phyloP scores from a whole-genome alignment of 495 filamentous ascomycete species.

The Beverwykella pulmonaria region DNA sequence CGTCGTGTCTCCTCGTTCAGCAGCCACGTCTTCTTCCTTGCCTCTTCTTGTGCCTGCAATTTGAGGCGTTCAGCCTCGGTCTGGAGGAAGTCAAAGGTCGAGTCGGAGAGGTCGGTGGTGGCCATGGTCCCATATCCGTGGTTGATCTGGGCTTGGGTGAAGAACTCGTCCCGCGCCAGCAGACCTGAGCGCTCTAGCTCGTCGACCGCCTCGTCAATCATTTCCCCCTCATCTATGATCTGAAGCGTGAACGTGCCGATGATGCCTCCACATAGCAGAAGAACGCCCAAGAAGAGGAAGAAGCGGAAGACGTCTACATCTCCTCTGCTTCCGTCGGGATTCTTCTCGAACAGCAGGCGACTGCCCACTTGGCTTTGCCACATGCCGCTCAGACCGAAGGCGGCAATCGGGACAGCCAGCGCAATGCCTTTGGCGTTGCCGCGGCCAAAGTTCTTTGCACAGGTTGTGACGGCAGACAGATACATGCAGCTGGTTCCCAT shows the following conservation, averaged over 20 bases:
- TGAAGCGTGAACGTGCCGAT: conserved; percentile 72
- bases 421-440: conserved; percentile 87
- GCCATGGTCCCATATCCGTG: conserved; percentile 60
- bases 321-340: conserved; percentile 63
- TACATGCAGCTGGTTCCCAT: conserved; percentile 86
- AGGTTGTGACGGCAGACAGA: conserved; percentile 82
- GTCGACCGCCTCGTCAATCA: conserved; percentile 83
- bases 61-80: conserved; percentile 52
- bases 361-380: conserved; percentile 90
- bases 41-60: conserved; percentile 64
- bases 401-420: conserved; percentile 85
- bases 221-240: conserved; percentile 68
- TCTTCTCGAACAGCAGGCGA: conserved; percentile 68
- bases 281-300: conserved; percentile 76
- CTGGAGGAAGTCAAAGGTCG: conserved; percentile 51
- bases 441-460: conserved; percentile 93
- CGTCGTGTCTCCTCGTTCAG: conserved; percentile 82
- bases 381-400: conserved; percentile 91
- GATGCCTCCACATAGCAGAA: conserved; percentile 69
- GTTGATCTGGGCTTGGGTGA: conserved; percentile 45
- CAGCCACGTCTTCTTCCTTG: conserved; percentile 77
- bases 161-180: conserved; percentile 71
- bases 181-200: conserved; percentile 82
- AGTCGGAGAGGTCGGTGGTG: conserved; percentile 52
- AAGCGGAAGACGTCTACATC: conserved; percentile 85